Evolutionary conservation across 2,329 filamentous ascomycete genomes (phyloP).

Genomic region (Fusarium equiseti): DNA sequence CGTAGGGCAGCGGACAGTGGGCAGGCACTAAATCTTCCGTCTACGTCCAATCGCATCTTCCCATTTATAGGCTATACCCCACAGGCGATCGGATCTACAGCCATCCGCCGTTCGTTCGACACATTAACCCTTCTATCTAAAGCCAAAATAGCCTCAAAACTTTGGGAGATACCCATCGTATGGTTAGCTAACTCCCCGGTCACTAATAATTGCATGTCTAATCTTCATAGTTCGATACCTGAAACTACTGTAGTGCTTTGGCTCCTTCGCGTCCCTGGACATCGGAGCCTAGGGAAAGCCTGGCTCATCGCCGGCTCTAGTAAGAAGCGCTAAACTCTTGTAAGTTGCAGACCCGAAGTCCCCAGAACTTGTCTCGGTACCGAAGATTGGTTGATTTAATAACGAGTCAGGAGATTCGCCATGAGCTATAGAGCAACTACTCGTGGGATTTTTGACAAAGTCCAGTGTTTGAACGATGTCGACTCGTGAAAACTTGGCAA

Average conservation of each 20-base stretch:
- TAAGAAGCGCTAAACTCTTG: constrained; percentile 32
- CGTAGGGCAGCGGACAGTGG: constrained; percentile 17
- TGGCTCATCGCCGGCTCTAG: constrained; percentile 19
- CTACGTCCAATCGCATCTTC: constrained; percentile 27
- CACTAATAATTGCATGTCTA: background rate
- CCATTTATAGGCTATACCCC: background rate
- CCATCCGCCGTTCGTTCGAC: background rate
- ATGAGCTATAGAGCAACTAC: background rate
- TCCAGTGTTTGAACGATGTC: constrained; percentile 1
- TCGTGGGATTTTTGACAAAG: background rate
- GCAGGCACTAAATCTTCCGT: background rate
- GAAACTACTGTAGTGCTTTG: constrained; percentile 25
- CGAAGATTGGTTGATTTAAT: constrained; percentile 13
- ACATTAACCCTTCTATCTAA: background rate
- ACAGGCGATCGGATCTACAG: constrained; percentile 19
- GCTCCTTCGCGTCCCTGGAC: constrained; percentile 11
- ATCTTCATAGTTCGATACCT: constrained; percentile 25
- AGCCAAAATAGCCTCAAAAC: constrained; percentile 25
- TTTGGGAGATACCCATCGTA: constrained; percentile 15
- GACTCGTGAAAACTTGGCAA: background rate
- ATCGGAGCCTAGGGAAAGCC: constrained; percentile 19
- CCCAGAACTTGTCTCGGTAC: constrained; percentile 16
- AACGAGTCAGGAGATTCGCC: constrained; percentile 32
- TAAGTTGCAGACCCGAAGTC: constrained; percentile 26
- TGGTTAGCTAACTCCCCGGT: background rate